Base-by-base conservation (phyloP, 2,329 filamentous ascomycete species). In the Trichoderma gracile region DNA sequence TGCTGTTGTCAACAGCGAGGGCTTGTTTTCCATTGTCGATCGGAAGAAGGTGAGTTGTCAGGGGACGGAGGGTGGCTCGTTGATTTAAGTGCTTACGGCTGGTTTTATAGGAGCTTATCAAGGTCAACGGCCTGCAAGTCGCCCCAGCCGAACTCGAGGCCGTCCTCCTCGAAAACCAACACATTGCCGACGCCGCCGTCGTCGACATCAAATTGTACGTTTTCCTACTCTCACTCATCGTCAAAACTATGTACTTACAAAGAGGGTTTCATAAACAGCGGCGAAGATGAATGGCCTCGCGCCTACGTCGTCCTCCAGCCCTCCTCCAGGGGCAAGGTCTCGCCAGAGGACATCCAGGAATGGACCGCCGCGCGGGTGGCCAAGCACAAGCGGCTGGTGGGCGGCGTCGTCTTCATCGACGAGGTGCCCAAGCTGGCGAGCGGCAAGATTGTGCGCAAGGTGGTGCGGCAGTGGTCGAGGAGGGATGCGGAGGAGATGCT, bases 61-160 rank as follows among this genome's bases (percentile, higher is more conserved):
- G 9, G 30, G 10, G 14, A 3, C 15, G 9, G 25, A n/a, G 8
- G 40, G 27, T 25, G 23, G 12, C 15, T 14, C n/a, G n/a, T 19
- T 40, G 23, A n/a, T 23, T 14, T 19, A 19, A 25, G 3, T 17
- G 23, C 25, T 50, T 19, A 60, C 38, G 12, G 8, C 15, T 12
- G 12, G 2, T 7, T 52, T 17, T 64, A 78, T 23, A 84, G 80
- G 84, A 86, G 71, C 76, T 86, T 58, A 87, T 81, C 81, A 80
- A 87, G 79, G 78, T 86, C 63, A 86, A 85, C 67, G 84, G 82
- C 0, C 74, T 85, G 5, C 84, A 87, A 71, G 85, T 88, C 5
- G 84, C 85, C 0, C 85, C 85, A 0, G 85, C 85, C 1, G 85
- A 88, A 67, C 76, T 84, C 0, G 82, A 85, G 72, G 80, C 80